phyloP scores from a whole-genome alignment of 192 early-diverging fungal genomes.

The Radiomyces spectabilis region DNA sequence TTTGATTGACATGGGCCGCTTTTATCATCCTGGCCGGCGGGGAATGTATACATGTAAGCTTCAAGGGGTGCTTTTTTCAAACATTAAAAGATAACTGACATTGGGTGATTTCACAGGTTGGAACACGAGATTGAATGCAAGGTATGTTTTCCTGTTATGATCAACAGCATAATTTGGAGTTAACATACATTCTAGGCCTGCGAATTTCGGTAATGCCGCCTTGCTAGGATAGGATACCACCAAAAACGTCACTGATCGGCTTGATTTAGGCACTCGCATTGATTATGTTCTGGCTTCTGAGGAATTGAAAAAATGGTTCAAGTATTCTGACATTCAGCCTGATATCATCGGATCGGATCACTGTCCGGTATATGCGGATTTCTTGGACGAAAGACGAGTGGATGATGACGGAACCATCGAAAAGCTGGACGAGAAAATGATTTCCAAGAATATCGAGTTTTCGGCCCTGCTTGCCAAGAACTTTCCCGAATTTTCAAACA shows the following conservation, averaged over 20 bases:
- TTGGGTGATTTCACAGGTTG: constrained; percentile 64
- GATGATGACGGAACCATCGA: neutral
- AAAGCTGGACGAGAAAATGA: too few relatives aligned
- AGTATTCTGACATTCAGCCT: constrained; percentile 47
- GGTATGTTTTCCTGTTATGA: constrained; percentile 27
- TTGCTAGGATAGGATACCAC: too few relatives aligned
- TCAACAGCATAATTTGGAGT: too few relatives aligned
- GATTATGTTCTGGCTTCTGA: constrained; percentile 63
- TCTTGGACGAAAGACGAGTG: neutral
- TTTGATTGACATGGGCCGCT: constrained; percentile 58
- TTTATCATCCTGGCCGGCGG: constrained; percentile 46
- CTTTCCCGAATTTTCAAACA: constrained; percentile 4
- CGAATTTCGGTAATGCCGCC: constrained; percentile 29
- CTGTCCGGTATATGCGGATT: constrained; percentile 58
- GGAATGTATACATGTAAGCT: constrained; percentile 49
- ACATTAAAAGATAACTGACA: too few relatives aligned
- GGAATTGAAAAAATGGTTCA: constrained; percentile 50
- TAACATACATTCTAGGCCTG: constrained; percentile 23
- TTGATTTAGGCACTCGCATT: constrained; percentile 69
- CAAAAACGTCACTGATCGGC: too few relatives aligned
- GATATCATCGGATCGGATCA: constrained; percentile 72
- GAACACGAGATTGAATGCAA: constrained; percentile 67
- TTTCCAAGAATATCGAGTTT: too few relatives aligned
- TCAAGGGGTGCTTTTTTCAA: too few relatives aligned
- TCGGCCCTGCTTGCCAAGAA: neutral